A percentile compares a stretch with the other conserved stretches of the same genome.
These are phyloP conservation scores for Solanum piurae DNA, from an alignment of 257 asterid species.

Conservation along the genomic window DNA sequence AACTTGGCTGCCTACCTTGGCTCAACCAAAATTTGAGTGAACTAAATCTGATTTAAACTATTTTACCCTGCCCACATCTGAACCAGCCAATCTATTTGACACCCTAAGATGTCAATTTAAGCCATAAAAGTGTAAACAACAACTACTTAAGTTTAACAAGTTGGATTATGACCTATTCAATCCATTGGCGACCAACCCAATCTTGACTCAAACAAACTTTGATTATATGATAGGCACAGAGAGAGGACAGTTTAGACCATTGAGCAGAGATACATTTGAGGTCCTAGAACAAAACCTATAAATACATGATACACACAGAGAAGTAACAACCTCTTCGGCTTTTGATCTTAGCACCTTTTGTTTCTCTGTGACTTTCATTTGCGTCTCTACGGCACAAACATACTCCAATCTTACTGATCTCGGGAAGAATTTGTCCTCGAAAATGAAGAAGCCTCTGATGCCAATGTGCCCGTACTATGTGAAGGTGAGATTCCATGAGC, in stretches of 20 bases:
- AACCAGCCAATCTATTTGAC: background rate
- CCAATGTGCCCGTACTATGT: background rate
- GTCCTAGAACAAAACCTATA: background rate
- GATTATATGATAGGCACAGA: background rate
- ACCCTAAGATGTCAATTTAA: background rate
- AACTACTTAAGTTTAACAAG: background rate
- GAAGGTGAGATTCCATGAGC: slow-evolving; percentile 7
- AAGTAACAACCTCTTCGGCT: background rate
- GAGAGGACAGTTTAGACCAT: background rate
- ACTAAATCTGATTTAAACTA: background rate
- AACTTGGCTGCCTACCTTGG: background rate
- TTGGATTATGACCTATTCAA: background rate
- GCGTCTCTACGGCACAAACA: background rate
- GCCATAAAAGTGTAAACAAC: background rate
- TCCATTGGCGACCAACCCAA: background rate
- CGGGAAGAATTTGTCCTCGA: background rate
- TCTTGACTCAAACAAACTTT: background rate
- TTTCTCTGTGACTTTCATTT: background rate
- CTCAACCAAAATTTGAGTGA: background rate
- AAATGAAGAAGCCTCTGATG: background rate
- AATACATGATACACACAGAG: background rate
- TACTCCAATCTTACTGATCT: background rate
- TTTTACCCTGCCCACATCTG: background rate
- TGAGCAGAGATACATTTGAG: background rate
- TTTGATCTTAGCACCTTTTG: background rate